These are phyloP conservation scores for Alternaria sp. DNA, from an alignment of 2,329 filamentous ascomycete species.

Conservation along the genomic window DNA sequence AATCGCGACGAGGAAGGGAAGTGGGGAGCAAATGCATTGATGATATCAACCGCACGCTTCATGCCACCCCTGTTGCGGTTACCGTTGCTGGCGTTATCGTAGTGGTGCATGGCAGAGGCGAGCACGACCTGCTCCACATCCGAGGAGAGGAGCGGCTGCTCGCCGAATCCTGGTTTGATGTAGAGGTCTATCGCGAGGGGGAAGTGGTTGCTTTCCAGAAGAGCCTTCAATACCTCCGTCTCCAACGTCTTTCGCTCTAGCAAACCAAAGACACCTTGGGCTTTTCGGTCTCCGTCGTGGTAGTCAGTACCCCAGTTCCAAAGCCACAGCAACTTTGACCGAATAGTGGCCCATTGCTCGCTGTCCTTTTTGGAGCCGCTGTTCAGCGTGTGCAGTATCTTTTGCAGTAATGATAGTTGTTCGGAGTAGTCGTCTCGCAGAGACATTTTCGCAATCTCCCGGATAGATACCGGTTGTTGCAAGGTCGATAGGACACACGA, in stretches of 20 bases:
- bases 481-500: constrained; percentile 53
- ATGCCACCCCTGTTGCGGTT: constrained; percentile 77
- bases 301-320: constrained; percentile 70
- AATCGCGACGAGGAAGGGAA: constrained; percentile 61
- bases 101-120: constrained; percentile 69
- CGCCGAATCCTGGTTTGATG: constrained; percentile 63
- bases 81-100: constrained; percentile 83
- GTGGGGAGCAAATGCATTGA: constrained; percentile 67
- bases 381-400: constrained; percentile 63
- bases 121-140: constrained; percentile 67
- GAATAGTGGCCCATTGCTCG: constrained; percentile 55
- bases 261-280: constrained; percentile 62
- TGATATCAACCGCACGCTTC: constrained; percentile 69
- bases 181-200: constrained; percentile 62
- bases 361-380: constrained; percentile 66
- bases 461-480: constrained; percentile 50
- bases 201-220: constrained; percentile 70
- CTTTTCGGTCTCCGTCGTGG: constrained; percentile 46
- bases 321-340: constrained; percentile 74
- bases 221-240: constrained; percentile 71
- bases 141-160: constrained; percentile 57
- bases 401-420: constrained; percentile 66
- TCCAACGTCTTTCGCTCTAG: constrained; percentile 69
- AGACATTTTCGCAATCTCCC: constrained; percentile 62
- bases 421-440: constrained; percentile 69